Evolutionary conservation across 75 land plant genomes (phyloP), one percentile per base, ranked within the genome.

Genomic region (Isoetes taiwanensis): DNA sequence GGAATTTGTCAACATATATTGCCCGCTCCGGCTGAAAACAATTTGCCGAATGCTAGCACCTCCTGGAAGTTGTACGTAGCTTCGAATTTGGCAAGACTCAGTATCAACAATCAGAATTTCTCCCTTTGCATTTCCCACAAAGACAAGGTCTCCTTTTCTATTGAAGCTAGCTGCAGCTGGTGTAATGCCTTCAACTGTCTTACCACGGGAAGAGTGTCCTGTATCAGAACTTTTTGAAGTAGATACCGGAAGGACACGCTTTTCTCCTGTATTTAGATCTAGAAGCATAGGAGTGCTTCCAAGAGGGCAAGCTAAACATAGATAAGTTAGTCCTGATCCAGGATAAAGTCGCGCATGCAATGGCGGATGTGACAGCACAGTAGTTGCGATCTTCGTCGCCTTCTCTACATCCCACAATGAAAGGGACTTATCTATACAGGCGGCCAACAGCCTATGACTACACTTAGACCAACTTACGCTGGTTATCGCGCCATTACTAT

Each of bases 391-490:
- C 60, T 75, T 86, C 56, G 50, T 68, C 1, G 85, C 88, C 58
- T 52, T 75, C 10, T 59, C 48, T 55, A 91, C 89, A 65, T 86
- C 76, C 97, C 97, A 91, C 21, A 86, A 72, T n/a, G 82, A 72
- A 42, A 91, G 64, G 31, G 89, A 83, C 58, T 81, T 87, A 62
- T 91, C 97, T 28, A 77, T 78, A 14, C 89, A 78, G 23, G 97
- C 81, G 21, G 84, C 77, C 37, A 91, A 73, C 42, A 91, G 65
- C 10, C 61, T 67, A 42, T 77, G 82, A 3, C 97, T 94, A 70
- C 70, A 67, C 59, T 87, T 91, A 11, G 97, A 91, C 97, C 97
- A 91, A 64, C 83, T 88, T 29, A 91, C 89, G 64, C 89, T 87
- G 59, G 97, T 87, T 32, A 91, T 75, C n/a, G 95, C 57, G 34